Base-by-base conservation (phyloP, 768 basidiomycete species). In the Tricholoma bakamatsutake region DNA sequence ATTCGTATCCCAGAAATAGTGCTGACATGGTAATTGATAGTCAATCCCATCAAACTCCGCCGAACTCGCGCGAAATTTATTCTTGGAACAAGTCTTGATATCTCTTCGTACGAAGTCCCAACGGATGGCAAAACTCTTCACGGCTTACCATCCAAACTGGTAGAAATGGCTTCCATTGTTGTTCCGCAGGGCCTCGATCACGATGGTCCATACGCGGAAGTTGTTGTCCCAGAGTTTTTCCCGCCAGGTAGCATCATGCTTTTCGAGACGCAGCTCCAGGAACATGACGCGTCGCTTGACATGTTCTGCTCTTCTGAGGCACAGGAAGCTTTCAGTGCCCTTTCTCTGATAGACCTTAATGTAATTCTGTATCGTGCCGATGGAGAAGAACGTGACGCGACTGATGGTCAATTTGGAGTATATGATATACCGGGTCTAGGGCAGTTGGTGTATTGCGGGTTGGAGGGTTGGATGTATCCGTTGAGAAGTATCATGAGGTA, bases 391-490 rank as follows among this genome's bases (percentile, higher is more conserved):
- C 77, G 84, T 35, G 96, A 98, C 66, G 88, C 90, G 2, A 96
- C 92, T 1, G 75, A 70, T 3, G 91, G 91, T 1, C 80, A 84
- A 58, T 84, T 87, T 65, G 95, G 97, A 3, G 81, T 75, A 1
- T 98, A 98, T 69, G 80, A 87, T 47, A 73, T 99, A 33, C 90
- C 95, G 4, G 82, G 79, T 21, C 64, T 82, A 21, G 93, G 89
- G 0, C 80, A 80, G 56, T 74, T 94, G 68, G 84, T 82, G 10
- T 99, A 98, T 70, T 98, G 95, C 64, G 97, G 97, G 15, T 69
- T 98, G 50, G 93, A 98, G 65, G 97, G 97, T 1, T 99, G 95
- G 93, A 98, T 99, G 93, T 82, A 87, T 61, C 85, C 85, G 0
- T 74, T 98, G 53, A 79, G 83, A 37, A 83, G 83, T 61, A 84